These are phyloP conservation scores for Diaporthe sp. DNA, from an alignment of 2,329 filamentous ascomycete genomes.

Conservation along the genomic window DNA sequence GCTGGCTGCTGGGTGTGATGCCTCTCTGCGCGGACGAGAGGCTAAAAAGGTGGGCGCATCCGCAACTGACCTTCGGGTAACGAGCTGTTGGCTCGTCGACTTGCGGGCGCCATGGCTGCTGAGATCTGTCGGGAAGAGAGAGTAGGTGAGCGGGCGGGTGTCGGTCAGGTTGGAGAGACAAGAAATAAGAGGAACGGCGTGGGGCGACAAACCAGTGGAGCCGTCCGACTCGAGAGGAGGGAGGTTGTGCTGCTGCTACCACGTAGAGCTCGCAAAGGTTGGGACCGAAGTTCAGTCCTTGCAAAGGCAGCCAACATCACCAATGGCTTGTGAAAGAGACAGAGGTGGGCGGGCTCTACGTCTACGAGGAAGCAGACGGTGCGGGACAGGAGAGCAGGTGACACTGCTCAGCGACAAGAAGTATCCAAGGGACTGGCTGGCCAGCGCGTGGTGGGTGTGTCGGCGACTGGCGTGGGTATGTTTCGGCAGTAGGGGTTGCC, in stretches of 20 bases:
- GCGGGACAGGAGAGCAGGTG: conserved; percentile 12
- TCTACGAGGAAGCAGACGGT: conserved; percentile 1
- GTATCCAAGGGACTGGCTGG: not conserved
- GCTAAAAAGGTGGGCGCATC: not conserved
- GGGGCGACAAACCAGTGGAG: conserved; percentile 45
- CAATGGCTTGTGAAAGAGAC: conserved; percentile 38
- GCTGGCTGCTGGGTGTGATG: conserved; percentile 17
- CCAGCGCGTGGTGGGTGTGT: conserved; percentile 11
- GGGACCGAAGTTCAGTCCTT: conserved; percentile 51
- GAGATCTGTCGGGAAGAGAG: conserved; percentile 44
- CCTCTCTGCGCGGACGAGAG: not conserved
- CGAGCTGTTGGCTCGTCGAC: conserved; percentile 69
- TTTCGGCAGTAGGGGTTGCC: conserved; percentile 31
- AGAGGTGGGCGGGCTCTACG: conserved; percentile 11
- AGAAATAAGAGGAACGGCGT: conserved; percentile 10
- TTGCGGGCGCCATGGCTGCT: conserved; percentile 64
- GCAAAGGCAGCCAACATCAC: conserved; percentile 53
- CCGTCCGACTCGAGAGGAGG: conserved; percentile 40
- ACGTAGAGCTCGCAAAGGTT: conserved; percentile 25
- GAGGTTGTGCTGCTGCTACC: conserved; percentile 40
- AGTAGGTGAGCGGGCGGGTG: not conserved
- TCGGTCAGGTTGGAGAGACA: conserved; percentile 26
- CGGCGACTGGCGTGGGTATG: conserved; percentile 25
- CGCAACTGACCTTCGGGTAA: conserved; percentile 61
- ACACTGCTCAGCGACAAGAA: conserved; percentile 25